Percentiles rank a stretch among this genome's conserved stretches.
These are phyloP conservation scores for Pseudodiploospora longispora DNA, from an alignment of 2,329 filamentous ascomycete genomes.

Conservation along the genomic window DNA sequence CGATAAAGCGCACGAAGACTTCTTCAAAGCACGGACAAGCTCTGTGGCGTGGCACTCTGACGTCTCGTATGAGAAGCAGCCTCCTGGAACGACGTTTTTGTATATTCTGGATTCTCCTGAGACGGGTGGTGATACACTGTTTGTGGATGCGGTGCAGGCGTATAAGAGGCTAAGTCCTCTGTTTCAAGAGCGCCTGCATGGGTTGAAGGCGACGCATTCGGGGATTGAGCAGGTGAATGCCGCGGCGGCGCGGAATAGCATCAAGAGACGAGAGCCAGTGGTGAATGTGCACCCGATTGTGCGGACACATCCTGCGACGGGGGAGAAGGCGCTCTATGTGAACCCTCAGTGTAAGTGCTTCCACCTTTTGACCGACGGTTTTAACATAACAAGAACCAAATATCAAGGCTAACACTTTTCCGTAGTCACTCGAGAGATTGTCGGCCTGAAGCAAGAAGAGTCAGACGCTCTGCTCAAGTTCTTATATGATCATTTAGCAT, in stretches of 20 bases:
- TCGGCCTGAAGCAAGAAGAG: conserved; percentile 81
- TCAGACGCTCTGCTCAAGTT: conserved; percentile 69
- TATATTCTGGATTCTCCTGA: conserved; percentile 78
- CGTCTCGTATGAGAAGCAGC: conserved; percentile 80
- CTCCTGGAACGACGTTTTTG: conserved; percentile 82
- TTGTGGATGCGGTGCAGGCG: conserved; percentile 70
- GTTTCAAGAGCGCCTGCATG: conserved; percentile 74
- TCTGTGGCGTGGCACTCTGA: conserved; percentile 86
- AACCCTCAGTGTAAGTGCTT: conserved; percentile 67
- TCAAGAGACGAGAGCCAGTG: conserved; percentile 69
- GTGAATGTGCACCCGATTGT: conserved; percentile 69
- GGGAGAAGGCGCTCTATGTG: conserved; percentile 75
- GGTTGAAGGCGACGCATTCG: conserved; percentile 72
- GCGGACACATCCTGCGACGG: conserved; percentile 72
- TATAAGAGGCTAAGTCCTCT: conserved; percentile 73
- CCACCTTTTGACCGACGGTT: background rate
- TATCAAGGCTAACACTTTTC: background rate
- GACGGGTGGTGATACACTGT: conserved; percentile 78
- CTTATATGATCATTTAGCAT: conserved; percentile 48
- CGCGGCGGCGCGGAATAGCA: conserved; percentile 56
- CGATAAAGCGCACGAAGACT: conserved; percentile 42
- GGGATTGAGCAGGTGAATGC: conserved; percentile 72
- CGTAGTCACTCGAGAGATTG: conserved; percentile 67
- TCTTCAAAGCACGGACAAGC: conserved; percentile 62
- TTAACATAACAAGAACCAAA: background rate